Evolutionary conservation across 1,139 yeast species (phyloP).

Genomic region (Yamadazyma jaroonii): DNA sequence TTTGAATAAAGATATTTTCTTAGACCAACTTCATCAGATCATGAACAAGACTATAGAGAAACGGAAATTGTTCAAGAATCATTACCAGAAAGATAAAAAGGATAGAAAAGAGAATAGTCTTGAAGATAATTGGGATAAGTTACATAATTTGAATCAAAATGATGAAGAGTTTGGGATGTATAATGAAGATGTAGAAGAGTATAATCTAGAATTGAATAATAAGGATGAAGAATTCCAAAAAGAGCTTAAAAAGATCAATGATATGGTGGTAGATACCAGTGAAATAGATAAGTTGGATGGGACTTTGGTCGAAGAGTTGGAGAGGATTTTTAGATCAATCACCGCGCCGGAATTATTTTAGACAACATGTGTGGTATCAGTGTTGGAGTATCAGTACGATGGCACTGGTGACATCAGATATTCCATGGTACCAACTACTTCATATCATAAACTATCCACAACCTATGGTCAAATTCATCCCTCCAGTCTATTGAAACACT

Average conservation of each 20-base stretch:
- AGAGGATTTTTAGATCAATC: conserved; percentile 6
- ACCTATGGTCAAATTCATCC: too few relatives aligned
- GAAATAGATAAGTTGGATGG: conserved; percentile 28
- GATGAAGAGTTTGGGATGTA: conserved; percentile 54
- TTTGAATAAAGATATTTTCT: conserved; percentile 25
- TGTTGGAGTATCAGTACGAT: too few relatives aligned
- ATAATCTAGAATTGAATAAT: conserved; percentile 29
- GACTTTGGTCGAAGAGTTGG: conserved; percentile 9
- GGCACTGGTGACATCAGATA: too few relatives aligned
- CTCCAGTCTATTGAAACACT: too few relatives aligned
- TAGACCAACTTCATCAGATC: conserved; percentile 28
- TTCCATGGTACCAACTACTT: too few relatives aligned
- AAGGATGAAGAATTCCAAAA: conserved; percentile 19
- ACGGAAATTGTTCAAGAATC: conserved; percentile 34
- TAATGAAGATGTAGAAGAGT: conserved; percentile 56
- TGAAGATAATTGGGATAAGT: conserved; percentile 19
- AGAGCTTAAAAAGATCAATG: conserved; percentile 17
- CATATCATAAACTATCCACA: too few relatives aligned
- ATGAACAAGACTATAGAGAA: conserved; percentile 28
- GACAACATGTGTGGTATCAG: too few relatives aligned
- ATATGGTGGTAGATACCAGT: conserved; percentile 18
- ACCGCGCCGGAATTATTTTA: too few relatives aligned
- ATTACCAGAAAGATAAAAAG: conserved; percentile 17
- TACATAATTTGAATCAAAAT: conserved; percentile 44
- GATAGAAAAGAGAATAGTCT: conserved; percentile 13